phyloP scores from a whole-genome alignment of 331 rosid species.

The Erythrophleum ivorense region DNA sequence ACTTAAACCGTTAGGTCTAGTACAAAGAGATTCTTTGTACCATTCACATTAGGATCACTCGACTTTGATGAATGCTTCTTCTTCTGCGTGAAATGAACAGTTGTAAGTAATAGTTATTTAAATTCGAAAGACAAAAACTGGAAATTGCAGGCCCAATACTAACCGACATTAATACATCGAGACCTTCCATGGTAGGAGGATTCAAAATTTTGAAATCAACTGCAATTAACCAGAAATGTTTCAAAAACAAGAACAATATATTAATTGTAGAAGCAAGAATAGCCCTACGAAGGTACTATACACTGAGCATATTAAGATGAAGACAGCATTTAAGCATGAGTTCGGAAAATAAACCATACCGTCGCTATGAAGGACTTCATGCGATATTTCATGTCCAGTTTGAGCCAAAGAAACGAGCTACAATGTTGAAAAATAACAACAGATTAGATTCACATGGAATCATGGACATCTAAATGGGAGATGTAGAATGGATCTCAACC shows the following conservation, averaged over 20 bases:
- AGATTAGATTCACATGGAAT: not conserved
- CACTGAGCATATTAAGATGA: no score
- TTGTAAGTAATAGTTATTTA: conserved; percentile 11
- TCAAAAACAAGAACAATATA: no score
- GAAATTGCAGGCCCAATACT: conserved; percentile 42
- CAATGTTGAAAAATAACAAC: conserved; percentile 27
- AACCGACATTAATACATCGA: conserved; percentile 63
- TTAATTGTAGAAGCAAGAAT: no score
- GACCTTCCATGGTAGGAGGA: conserved; percentile 72
- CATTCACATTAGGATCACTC: conserved; percentile 49
- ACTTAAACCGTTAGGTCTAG: conserved; percentile 27
- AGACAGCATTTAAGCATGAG: no score
- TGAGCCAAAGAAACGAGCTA: conserved; percentile 88
- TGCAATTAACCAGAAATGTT: no score
- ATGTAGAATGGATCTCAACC: conserved; percentile 46
- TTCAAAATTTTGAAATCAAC: conserved; percentile 59
- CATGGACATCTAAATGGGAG: no score
- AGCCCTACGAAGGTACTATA: no score
- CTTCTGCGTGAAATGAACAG: conserved; percentile 31
- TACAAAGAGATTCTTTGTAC: conserved; percentile 39
- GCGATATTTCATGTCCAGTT: conserved; percentile 69
- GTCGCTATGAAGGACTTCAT: conserved; percentile 63
- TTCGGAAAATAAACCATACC: no score
- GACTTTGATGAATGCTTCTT: no score
- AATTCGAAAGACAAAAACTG: conserved; percentile 19